Evolutionary conservation across 2,329 filamentous ascomycete species (phyloP), one percentile per base, ranked within the genome.

Genomic region (Fusarium praegraminearum): DNA sequence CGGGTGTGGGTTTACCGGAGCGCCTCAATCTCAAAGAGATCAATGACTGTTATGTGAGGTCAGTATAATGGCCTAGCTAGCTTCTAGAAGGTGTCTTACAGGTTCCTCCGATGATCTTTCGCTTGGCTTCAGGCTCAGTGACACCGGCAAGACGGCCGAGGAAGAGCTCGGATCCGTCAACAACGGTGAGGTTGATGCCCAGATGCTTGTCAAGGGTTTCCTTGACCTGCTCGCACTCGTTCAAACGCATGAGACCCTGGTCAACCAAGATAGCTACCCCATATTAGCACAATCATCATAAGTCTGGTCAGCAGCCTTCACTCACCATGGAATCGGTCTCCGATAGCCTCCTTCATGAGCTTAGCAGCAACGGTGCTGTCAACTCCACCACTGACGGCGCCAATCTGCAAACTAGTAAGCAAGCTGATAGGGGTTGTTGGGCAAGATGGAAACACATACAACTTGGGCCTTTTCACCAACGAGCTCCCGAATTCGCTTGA

Each of bases 141-240:
- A 97, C 88, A 20, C 93, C 95, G 70, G 88, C 87, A 1, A 98
- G 88, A 26, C 89, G 85, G 32, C 83, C 82, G n/a, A 98, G 84
- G 84, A 98, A 98, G 28, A 87, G 83, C 65, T 97, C 85, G 12
- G 87, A 86, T 1, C 89, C 94, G 77, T 98, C 92, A 3, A 97
- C 89, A 30, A 98, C 91, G 0, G 93, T 97, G 4, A 98, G 85
- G 79, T 97, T 96, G 80, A 98, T 97, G 2, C 93, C 93, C 1
- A 98, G 87, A 71, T 96, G 90, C 75, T 94, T 79, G 3, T 86
- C 85, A 4, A 98, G 87, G 1, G 89, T 94, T 79, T 93, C 84
- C 80, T 97, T 90, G 54, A 98, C 96, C 75, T 91, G 84, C 71
- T 90, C 83, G 71, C 91, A 94, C 80, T 98, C 96, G 76, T 97